Conservation (phyloP, 768 basidiomycete genomes). For the Boletus huronensis region DNA sequence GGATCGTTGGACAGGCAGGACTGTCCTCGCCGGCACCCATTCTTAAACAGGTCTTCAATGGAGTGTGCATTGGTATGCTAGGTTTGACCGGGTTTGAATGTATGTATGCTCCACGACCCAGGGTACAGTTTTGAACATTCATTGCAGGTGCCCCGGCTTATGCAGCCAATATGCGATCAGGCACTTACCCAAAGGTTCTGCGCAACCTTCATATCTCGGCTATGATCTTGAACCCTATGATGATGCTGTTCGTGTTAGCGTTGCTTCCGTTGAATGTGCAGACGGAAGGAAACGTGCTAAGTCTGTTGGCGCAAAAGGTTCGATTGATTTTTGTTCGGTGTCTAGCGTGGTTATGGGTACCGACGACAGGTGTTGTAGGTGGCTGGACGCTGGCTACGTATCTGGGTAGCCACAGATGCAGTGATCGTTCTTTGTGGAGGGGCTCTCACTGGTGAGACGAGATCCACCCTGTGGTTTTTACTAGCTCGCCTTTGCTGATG, state of each 20-base stretch:
- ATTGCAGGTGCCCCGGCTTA: conserved; percentile 58
- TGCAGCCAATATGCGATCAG: conserved; percentile 54
- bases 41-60: conserved; percentile 54
- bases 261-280: conserved; percentile 52
- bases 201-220: conserved; percentile 63
- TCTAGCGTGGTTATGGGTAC: not conserved
- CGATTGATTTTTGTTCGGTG: not conserved
- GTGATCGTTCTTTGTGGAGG: conserved; percentile 71
- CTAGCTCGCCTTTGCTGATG: not conserved
- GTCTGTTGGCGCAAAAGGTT: conserved; percentile 57
- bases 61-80: conserved; percentile 67
- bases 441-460: conserved; percentile 55
- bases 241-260: conserved; percentile 61
- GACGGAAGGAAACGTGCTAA: conserved; percentile 57
- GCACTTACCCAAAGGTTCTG: conserved; percentile 54
- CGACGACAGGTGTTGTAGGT: conserved; percentile 33
- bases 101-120: conserved; percentile 16
- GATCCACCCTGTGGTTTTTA: not conserved
- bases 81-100: conserved; percentile 73
- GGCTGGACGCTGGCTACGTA: conserved; percentile 59
- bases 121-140: not conserved
- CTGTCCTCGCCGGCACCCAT: conserved; percentile 31
- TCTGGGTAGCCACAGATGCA: conserved; percentile 63
- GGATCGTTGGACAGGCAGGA: conserved; percentile 38
- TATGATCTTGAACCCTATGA: conserved; percentile 49